Evolutionary conservation across 2,329 filamentous ascomycete species (phyloP).

Genomic region (Aspergillus fumigatus): DNA sequence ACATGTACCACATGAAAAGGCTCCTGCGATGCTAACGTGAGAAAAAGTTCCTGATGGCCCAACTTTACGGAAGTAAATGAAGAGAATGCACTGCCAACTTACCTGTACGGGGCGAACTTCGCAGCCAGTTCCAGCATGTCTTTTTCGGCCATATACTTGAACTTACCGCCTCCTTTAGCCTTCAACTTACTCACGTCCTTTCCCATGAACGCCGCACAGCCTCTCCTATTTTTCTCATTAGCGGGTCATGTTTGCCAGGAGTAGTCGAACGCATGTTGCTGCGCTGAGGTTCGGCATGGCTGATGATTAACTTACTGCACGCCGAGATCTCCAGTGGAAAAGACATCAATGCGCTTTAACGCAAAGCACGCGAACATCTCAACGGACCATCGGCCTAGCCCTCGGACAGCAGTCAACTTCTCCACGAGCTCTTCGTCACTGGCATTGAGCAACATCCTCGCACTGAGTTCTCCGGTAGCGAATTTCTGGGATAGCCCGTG

Average conservation of each 20-base stretch:
- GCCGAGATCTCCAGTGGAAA: conserved; percentile 85
- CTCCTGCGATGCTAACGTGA: conserved; percentile 51
- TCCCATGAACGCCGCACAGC: conserved; percentile 84
- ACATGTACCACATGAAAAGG: conserved; percentile 99
- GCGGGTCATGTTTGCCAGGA: not conserved
- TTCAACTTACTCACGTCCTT: conserved; percentile 81
- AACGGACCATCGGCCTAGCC: conserved; percentile 83
- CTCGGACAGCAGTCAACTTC: conserved; percentile 77
- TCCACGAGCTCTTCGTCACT: conserved; percentile 82
- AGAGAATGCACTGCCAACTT: conserved; percentile 22
- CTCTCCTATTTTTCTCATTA: conserved; percentile 49
- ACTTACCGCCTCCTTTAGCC: conserved; percentile 74
- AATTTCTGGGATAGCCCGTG: conserved; percentile 82
- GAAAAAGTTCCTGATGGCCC: not conserved
- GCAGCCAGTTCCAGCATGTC: conserved; percentile 84
- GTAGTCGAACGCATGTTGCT: not conserved
- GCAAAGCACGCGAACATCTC: conserved; percentile 98
- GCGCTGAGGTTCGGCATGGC: not conserved
- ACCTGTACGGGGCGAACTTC: conserved; percentile 76
- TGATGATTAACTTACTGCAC: conserved; percentile 60
- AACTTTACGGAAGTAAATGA: not conserved
- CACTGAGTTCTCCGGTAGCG: conserved; percentile 65
- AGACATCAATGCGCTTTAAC: conserved; percentile 92
- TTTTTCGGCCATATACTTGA: conserved; percentile 94
- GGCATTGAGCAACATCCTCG: conserved; percentile 69